Evolutionary conservation across 148 eudicot genomes (phyloP), one percentile per base, ranked within the genome.

Genomic region (Simmondsia chinensis): DNA sequence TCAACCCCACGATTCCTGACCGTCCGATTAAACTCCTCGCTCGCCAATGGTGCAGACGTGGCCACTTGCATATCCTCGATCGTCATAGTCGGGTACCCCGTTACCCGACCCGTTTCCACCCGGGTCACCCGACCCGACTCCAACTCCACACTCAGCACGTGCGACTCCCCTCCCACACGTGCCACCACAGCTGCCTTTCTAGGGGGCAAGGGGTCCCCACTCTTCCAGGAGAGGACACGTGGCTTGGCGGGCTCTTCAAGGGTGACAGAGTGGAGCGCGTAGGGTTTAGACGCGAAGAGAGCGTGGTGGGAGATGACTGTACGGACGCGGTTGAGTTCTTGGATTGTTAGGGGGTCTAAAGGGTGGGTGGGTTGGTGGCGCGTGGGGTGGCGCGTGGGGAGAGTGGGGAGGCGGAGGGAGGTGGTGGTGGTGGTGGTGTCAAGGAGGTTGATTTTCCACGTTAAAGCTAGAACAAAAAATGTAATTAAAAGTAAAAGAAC

Each of bases 41-140:
- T 82, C 11, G 45, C 35, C 2, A 93, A 69, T 16, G 99, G 99
- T 2, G 87, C 91, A 61, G 49, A 66, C 15, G 78, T 70, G 1
- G 73, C 67, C 8, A 71, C 48, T 0, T 49, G 62, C 99, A 93
- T 93, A 36, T 93, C 99, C 63, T 93, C 94, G 0, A 86, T 50
- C 17, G 99, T 93, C 99, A 93, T 79, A 3, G 63, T 70, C 56
- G 99, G 99, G 56, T 77, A 82, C 17, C 99, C 99, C 2, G 86
- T 67, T 15, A 22, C 2, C 1, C 43, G 39, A 2, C 71, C 77
- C 51, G 54, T 29, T 2, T 68, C 74, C 10, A 45, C 45, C 0
- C 33, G 31, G 7, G 20, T 55, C 25, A 85, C 94, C 54, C 70
- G 70, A 6, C 74, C 60, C 14, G 72, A 44, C 6, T 27, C 69